phyloP scores from a whole-genome alignment of 116 monocot genomes.

The Phalaenopsis hybrid region DNA sequence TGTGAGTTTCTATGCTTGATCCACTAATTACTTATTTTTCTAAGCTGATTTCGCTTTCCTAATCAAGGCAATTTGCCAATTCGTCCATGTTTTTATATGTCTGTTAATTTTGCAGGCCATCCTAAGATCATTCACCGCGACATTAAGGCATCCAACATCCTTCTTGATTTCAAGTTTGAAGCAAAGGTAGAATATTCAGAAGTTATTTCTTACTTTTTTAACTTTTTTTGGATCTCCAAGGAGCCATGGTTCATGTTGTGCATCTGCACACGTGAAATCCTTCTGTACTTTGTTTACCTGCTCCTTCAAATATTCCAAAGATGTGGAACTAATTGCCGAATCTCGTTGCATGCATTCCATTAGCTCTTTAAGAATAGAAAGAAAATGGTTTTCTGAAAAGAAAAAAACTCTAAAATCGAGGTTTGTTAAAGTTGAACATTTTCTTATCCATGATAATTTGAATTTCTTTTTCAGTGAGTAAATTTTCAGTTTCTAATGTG shows the following conservation, averaged over 20 bases:
- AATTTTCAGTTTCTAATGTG: background rate
- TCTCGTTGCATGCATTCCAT: no score
- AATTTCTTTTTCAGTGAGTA: background rate
- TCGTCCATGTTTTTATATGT: slow-evolving; percentile 1
- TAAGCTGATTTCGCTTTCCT: background rate
- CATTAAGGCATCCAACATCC: slow-evolving; percentile 57
- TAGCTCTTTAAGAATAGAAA: background rate
- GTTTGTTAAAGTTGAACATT: background rate
- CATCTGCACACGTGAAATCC: background rate
- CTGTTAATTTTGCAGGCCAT: slow-evolving; percentile 31
- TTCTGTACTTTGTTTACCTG: background rate
- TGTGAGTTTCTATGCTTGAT: slow-evolving; percentile 28
- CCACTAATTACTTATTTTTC: background rate
- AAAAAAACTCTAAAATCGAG: background rate
- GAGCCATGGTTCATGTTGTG: background rate
- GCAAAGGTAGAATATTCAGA: slow-evolving; percentile 36
- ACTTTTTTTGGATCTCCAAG: background rate
- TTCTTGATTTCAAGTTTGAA: slow-evolving; percentile 56
- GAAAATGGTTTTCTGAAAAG: background rate
- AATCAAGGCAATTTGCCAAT: background rate
- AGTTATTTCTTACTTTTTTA: background rate
- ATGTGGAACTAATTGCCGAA: background rate
- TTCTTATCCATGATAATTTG: background rate
- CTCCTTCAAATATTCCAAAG: background rate
- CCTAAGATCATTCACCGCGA: slow-evolving; percentile 67